Base-by-base conservation (phyloP, 108 stramenopile genomes). In the Skeletonema tropicum region DNA sequence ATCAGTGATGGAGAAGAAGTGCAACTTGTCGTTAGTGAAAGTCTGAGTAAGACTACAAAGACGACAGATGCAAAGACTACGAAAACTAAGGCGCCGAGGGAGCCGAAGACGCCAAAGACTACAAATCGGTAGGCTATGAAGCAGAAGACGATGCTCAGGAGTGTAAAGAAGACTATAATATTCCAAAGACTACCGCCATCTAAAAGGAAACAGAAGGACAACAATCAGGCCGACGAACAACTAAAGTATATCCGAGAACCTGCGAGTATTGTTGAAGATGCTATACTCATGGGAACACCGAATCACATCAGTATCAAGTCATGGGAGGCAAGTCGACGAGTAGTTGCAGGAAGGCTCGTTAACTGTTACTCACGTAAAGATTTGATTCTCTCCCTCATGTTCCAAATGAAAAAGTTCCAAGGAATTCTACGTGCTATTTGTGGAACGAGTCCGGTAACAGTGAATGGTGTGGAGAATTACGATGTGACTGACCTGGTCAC, bases 301-400 rank as follows among this genome's bases (percentile, higher is more conserved):
- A 92, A 93, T 46, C 91, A 91, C 71, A 65, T 92, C 29, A 91
- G 88, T 63, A 57, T 91, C 10, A 61, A 74, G n/a, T 91, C 90
- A 38, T 99, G 97, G 98, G 80, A 78, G 70, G 83, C 83, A 38
- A 93, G 89, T 25, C 82, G 96, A 42, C 78, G 84, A 71, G 84
- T 98, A 23, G 97, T 97, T 23, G 88, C 92, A n/a, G 97, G 97
- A 5, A 76, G 97, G 39, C 69, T 98, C n/a, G 90, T 99, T 15
- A 99, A 99, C 70, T 94, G 93, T 64, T 98, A 94, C 82, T 88
- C 89, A 11, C 72, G 86, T 2, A 94, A 87, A 60, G 98, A 99
- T 75, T 89, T 91, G 76, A 89, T 99, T 72, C 73, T 99, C 11
- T 94, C 92, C 6, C 77, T 98, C 9, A 88, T 94, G 94, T 94